These are phyloP conservation scores for Clonostachys rosea DNA, from an alignment of 2,329 filamentous ascomycete genomes.

Conservation along the genomic window DNA sequence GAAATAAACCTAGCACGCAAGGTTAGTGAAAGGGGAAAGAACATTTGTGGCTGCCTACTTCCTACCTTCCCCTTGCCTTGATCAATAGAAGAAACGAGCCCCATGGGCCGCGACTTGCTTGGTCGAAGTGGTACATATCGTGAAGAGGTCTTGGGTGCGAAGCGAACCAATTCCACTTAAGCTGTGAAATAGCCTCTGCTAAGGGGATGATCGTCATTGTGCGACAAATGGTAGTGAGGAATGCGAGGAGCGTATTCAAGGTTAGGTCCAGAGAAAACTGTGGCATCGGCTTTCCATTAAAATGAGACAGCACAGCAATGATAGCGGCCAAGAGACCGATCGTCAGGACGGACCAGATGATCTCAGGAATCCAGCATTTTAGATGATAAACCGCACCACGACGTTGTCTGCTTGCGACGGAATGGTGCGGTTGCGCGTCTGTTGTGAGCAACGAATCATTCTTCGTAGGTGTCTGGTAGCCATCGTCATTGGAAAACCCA, in stretches of 20 bases:
- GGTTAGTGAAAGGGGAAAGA: not conserved
- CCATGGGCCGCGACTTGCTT: conserved; percentile 11
- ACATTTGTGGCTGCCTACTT: not conserved
- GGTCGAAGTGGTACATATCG: conserved; percentile 7
- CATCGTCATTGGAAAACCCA: too few species aligned
- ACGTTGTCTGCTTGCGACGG: too few species aligned
- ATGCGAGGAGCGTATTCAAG: conserved; percentile 17
- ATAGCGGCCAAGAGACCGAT: conserved; percentile 11
- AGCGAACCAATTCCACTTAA: conserved; percentile 11
- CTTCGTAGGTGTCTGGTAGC: too few species aligned
- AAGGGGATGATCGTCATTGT: conserved; percentile 14
- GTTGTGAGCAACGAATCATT: too few species aligned
- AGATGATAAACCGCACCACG: too few species aligned
- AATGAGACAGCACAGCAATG: conserved; percentile 3
- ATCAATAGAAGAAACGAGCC: conserved; percentile 7
- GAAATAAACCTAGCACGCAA: not conserved
- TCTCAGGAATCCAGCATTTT: not conserved
- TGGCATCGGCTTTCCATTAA: conserved; percentile 12
- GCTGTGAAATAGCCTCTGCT: conserved; percentile 12
- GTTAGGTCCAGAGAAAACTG: conserved; percentile 13
- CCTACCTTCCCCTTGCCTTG: conserved; percentile 1
- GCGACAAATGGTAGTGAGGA: conserved; percentile 16
- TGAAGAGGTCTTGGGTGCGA: conserved; percentile 3
- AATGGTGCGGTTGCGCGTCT: too few species aligned
- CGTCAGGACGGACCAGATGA: conserved; percentile 1